These are phyloP conservation scores for Soucietia sequanensis DNA, from an alignment of 805 yeast genomes.

Conservation along the genomic window DNA sequence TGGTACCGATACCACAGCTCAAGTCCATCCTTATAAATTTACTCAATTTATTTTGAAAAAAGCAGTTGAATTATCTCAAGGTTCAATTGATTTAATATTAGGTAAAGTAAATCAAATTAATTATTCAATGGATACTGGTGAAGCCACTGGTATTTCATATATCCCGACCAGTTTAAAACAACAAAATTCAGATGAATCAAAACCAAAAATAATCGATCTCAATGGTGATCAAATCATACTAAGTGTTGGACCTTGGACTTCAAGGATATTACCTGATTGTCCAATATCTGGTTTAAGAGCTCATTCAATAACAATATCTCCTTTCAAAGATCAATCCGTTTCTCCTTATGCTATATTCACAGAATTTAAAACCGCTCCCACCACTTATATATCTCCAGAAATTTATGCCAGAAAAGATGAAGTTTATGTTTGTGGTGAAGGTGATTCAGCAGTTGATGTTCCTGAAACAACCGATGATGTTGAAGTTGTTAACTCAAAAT, in stretches of 20 bases:
- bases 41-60: conserved; percentile 79
- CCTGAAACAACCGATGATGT: conserved; percentile 96
- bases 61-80: conserved; percentile 65
- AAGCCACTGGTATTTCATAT: conserved; percentile 72
- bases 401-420: conserved; percentile 94
- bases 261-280: conserved; percentile 84
- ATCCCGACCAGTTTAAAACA: conserved; percentile 41
- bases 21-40: conserved; percentile 93
- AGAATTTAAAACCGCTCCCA: conserved; percentile 71
- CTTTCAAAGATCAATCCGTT: conserved; percentile 67
- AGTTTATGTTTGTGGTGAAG: conserved; percentile 96
- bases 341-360: conserved; percentile 94
- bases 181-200: conserved; percentile 21
- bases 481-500: conserved; percentile 79
- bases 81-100: conserved; percentile 77
- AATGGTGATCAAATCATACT: conserved; percentile 76
- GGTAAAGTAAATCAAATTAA: conserved; percentile 78
- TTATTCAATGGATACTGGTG: conserved; percentile 60
- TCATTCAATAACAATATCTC: conserved; percentile 89
- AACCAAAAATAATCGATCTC: conserved; percentile 44
- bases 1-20: conserved; percentile 86
- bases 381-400: conserved; percentile 83
- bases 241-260: conserved; percentile 96
- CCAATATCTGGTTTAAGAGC: conserved; percentile 94
- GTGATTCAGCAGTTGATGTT: conserved; percentile 83